A percentile compares a stretch with the other conserved stretches of the same genome.
These are phyloP conservation scores for Tranzscheliella williamsii DNA, from an alignment of 1,284 basidiomycete species.

Conservation along the genomic window DNA sequence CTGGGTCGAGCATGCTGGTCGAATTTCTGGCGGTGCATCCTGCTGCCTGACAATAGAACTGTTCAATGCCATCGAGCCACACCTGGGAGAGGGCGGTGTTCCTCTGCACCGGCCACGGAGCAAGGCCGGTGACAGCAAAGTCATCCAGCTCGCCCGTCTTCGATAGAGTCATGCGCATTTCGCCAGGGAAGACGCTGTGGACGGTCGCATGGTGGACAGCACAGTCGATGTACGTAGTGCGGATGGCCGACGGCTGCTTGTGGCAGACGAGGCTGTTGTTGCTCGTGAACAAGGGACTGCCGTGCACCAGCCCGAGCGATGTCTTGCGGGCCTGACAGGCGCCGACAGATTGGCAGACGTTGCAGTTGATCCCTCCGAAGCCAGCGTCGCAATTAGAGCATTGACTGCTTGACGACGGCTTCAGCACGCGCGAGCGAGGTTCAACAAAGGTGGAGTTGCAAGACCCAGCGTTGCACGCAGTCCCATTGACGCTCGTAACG, in stretches of 20 bases:
- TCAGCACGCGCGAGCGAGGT: constrained; percentile 22
- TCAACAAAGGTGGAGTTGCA: constrained; percentile 44
- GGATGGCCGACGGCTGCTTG: constrained; percentile 42
- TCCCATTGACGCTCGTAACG: constrained; percentile 28
- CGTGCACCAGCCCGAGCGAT: constrained; percentile 9
- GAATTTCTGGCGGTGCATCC: constrained; percentile 36
- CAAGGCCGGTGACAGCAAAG: constrained; percentile 32
- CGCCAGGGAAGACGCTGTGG: constrained; percentile 38
- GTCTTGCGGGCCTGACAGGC: constrained; percentile 33
- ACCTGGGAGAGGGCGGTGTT: constrained; percentile 42
- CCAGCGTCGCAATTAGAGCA: constrained; percentile 40
- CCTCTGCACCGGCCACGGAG: constrained; percentile 28
- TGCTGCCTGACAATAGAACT: constrained; percentile 52
- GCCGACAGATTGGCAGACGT: constrained; percentile 34
- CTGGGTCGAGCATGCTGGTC: constrained; percentile 13
- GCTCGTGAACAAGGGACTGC: constrained; percentile 13
- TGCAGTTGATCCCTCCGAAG: constrained; percentile 50
- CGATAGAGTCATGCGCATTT: constrained; percentile 41
- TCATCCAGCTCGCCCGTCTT: constrained; percentile 36
- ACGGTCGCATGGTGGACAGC: constrained; percentile 36
- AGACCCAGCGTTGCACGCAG: constrained; percentile 38
- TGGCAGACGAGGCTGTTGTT: constrained; percentile 40
- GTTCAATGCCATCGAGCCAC: constrained; percentile 46
- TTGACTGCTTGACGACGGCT: constrained; percentile 14
- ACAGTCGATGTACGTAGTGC: constrained; percentile 40